These are phyloP conservation scores for Chlamydomonas urium DNA, from an alignment of 139 green algal species.

Conservation along the genomic window DNA sequence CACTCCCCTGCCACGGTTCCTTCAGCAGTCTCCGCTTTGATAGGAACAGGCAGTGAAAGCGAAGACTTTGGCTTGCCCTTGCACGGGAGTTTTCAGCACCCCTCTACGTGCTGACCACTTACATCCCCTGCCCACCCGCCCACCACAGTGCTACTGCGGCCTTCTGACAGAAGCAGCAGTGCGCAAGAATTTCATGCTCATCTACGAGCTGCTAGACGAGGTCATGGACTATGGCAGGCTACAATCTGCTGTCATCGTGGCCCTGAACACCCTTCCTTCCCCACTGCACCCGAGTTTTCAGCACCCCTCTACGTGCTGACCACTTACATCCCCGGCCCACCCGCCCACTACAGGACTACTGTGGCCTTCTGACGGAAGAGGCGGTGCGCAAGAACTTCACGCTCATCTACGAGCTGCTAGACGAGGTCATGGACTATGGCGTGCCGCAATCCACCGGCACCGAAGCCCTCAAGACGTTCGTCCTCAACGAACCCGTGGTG, in stretches of 20 bases:
- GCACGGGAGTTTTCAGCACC: too few relatives aligned
- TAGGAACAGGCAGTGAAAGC: too few relatives aligned
- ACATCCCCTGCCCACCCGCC: too few relatives aligned
- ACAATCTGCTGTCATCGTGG: conserved; percentile 87
- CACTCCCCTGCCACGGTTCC: too few relatives aligned
- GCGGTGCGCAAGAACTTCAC: conserved; percentile 93
- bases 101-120: too few relatives aligned
- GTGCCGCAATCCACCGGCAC: conserved; percentile 81
- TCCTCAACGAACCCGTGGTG: conserved; percentile 86
- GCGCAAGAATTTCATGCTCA: conserved; percentile 91
- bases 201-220: conserved; percentile 98
- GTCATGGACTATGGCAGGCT: conserved; percentile 76
- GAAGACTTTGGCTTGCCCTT: too few relatives aligned
- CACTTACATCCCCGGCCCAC: not conserved
- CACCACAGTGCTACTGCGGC: too few relatives aligned
- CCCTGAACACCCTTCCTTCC: conserved; percentile 87
- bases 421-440: conserved; percentile 90
- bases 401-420: conserved; percentile 96
- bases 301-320: too few relatives aligned
- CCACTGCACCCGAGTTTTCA: too few relatives aligned
- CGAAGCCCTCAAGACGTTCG: conserved; percentile 87
- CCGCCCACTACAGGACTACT: conserved; percentile 69
- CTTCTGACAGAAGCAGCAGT: too few relatives aligned
- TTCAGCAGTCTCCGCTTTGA: too few relatives aligned
- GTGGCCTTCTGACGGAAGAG: conserved; percentile 65